Conservation (phyloP, 495 filamentous ascomycete species). For the Ramalina intermedia region DNA sequence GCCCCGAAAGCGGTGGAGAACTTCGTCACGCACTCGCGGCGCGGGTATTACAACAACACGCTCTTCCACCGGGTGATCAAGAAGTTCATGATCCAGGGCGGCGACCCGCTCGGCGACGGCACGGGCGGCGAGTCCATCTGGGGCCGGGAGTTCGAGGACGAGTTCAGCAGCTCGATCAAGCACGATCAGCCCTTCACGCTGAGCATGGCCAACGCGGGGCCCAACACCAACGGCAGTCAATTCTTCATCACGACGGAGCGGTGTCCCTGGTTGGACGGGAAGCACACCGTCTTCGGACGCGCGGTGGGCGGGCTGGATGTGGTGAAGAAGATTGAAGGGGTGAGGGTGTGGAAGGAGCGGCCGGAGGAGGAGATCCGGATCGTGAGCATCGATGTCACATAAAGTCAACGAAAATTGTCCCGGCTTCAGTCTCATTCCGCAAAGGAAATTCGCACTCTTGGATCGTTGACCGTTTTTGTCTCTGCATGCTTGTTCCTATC, state of each 20-base stretch:
- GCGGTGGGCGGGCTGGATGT: constrained; percentile 83
- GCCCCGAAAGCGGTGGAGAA: constrained; percentile 97
- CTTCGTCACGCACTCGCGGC: constrained; percentile 79
- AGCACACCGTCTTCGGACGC: constrained; percentile 92
- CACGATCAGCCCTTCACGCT: constrained; percentile 95
- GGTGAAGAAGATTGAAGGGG: constrained; percentile 93
- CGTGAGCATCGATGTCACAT: constrained; percentile 59
- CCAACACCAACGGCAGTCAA: constrained; percentile 65
- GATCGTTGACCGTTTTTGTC: too few species aligned
- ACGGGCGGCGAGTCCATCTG: constrained; percentile 95
- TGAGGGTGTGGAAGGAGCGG: constrained; percentile 84
- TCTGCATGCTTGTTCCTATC: too few species aligned
- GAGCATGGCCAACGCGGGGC: constrained; percentile 93
- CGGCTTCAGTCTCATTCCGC: too few species aligned
- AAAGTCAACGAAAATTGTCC: too few species aligned
- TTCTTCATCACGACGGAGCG: constrained; percentile 99
- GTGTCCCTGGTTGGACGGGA: constrained; percentile 88
- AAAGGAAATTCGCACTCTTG: too few species aligned
- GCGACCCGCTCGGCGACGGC: constrained; percentile 87
- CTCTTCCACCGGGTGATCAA: constrained; percentile 95
- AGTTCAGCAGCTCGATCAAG: constrained; percentile 67
- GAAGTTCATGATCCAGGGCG: constrained; percentile 96
- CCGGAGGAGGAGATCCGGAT: constrained; percentile 97
- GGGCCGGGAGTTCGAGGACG: constrained; percentile 90
- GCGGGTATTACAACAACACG: constrained; percentile 90